Base-by-base conservation (phyloP, 192 early-diverging fungal species). In the Umbelopsis ramanniana region DNA sequence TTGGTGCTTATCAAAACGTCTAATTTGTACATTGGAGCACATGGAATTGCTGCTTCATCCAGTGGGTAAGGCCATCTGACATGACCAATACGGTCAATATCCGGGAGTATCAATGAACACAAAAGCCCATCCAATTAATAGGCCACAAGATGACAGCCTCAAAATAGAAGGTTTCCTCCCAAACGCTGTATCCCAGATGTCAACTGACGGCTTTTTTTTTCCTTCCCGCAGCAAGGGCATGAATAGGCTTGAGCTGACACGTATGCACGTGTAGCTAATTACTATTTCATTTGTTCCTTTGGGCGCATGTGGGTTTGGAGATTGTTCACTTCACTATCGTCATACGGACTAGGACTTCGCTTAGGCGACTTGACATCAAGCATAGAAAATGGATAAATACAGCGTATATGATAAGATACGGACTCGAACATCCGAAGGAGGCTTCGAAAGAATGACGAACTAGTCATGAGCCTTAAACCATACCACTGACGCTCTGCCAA, bases 1-100 rank as follows among this genome's bases (percentile, higher is more conserved):
- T 63, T 63, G 57, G 57, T n/a, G 10, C 57, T 63, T 63, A 63
- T 63, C 57, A 37, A 63, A 63, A 63, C 57, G 10, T 63, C 57
- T 17, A 37, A 63, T 37, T 63, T 37, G 12, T 63, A 63, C 26
- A 37, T 63, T 29, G 26, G 26, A 35, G 33, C 57, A 63, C 57
- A 63, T 63, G 57, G 15, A 29, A 63, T 21, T 12, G 57, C 14
- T 17, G 26, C 29, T 63, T 43, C 40, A 43, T 11, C 57, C 8
- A 37, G 10, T 63, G 26, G 33, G 57, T 63, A 26, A 12, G 4
- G 33, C 15, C 57, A 37, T 37, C 57, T 63, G 24, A 63, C 26
- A 29, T 63, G 57, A 63, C 57, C 57, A 63, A 63, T 63, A 33
- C 19, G 57, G 57, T 63, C 23, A 37, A 63, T 37, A 63, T 19